phyloP scores from a whole-genome alignment of 2,329 filamentous ascomycete genomes.

The Cercospora berteroae region DNA sequence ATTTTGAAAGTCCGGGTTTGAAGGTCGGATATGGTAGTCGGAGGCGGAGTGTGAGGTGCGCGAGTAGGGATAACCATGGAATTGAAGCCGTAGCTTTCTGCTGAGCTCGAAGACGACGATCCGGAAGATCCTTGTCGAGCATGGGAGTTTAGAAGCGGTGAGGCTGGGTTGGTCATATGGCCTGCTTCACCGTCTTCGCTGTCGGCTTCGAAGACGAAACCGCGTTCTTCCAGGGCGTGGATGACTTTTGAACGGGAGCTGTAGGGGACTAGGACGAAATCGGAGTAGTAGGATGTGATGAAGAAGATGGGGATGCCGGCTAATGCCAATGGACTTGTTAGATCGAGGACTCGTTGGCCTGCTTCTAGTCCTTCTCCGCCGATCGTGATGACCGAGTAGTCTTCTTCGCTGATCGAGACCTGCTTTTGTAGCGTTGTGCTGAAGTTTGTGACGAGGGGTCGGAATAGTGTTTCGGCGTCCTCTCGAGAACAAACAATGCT shows the following conservation, averaged over 20 bases:
- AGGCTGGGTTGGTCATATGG: conserved; percentile 44
- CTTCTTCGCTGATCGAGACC: conserved; percentile 75
- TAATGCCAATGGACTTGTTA: conserved; percentile 85
- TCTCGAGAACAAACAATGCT: conserved; percentile 82
- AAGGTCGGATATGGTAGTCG: conserved; percentile 73
- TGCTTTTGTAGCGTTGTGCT: conserved; percentile 44
- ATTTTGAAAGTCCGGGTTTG: conserved; percentile 78
- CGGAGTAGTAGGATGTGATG: conserved; percentile 96
- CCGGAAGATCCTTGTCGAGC: conserved; percentile 47
- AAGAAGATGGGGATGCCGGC: conserved; percentile 97
- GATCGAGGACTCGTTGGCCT: conserved; percentile 82
- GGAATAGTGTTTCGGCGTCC: conserved; percentile 72
- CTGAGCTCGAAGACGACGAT: conserved; percentile 39
- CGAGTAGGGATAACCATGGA: conserved; percentile 37
- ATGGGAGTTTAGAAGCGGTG: conserved; percentile 59
- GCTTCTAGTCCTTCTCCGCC: conserved; percentile 88
- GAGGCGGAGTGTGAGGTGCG: conserved; percentile 66
- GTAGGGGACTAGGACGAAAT: conserved; percentile 88
- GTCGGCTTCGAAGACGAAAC: conserved; percentile 76
- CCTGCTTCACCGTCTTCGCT: conserved; percentile 50
- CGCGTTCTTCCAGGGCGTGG: conserved; percentile 70
- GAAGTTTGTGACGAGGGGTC: conserved; percentile 65
- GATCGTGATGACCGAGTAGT: conserved; percentile 85
- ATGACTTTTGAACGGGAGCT: conserved; percentile 73
- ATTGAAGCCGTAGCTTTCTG: conserved; percentile 32